Evolutionary conservation across 176 grass and related monocot genomes (phyloP).

Genomic region (Aegilops bicornis): DNA sequence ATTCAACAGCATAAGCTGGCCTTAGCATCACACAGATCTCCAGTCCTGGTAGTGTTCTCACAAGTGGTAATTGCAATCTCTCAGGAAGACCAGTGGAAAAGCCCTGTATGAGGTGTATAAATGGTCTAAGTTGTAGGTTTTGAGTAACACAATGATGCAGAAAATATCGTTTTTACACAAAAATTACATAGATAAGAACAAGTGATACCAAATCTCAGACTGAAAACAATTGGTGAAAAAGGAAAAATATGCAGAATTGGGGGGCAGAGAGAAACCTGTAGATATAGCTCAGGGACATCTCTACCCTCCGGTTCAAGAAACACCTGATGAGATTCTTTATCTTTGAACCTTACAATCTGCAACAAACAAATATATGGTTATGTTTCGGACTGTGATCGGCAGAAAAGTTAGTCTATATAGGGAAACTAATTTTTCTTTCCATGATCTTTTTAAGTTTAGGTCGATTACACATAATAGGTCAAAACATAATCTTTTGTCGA

Average conservation of each 20-base stretch:
- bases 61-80: conserved; percentile 73
- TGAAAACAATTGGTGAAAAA: conserved; percentile 31
- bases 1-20: conserved; percentile 95
- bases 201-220: conserved; percentile 1
- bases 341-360: conserved; percentile 97
- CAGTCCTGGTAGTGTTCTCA: conserved; percentile 89
- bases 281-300: conserved; percentile 93
- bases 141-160: neutral
- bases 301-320: conserved; percentile 99
- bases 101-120: conserved; percentile 51
- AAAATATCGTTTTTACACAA: conserved; percentile 8
- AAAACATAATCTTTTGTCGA: conserved; percentile 3
- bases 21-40: conserved; percentile 97
- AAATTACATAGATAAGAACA: conserved; percentile 13
- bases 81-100: conserved; percentile 97
- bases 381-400: neutral
- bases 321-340: conserved; percentile 95
- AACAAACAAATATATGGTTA: conserved; percentile 38
- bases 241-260: neutral
- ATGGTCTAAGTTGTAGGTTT: neutral
- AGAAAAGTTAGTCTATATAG: neutral
- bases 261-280: conserved; percentile 58
- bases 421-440: neutral
- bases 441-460: conserved; percentile 13
- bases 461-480: neutral